Evolutionary conservation across 768 basidiomycete genomes (phyloP).

Genomic region (Mycena filopes): DNA sequence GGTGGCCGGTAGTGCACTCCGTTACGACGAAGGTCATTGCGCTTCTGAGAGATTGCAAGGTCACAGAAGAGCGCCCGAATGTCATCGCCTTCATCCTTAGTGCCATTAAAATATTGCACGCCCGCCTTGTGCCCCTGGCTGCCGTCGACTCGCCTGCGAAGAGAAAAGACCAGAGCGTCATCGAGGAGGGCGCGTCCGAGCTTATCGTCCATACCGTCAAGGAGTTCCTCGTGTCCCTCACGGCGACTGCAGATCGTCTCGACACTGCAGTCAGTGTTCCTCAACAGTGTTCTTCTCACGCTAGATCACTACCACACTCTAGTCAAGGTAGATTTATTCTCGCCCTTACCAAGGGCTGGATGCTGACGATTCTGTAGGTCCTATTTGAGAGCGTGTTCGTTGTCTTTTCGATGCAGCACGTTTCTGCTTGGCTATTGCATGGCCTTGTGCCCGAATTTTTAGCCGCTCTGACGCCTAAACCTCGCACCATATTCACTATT

Average conservation of each 20-base stretch:
- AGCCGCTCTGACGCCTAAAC: conserved; percentile 25
- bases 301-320: conserved; percentile 31
- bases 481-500: conserved; percentile 26
- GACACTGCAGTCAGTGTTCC: conserved; percentile 22
- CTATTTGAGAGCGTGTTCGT: conserved; percentile 28
- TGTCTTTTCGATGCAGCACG: conserved; percentile 32
- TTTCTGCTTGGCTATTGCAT: conserved; percentile 24
- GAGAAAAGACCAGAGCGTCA: conserved; percentile 15
- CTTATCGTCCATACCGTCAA: conserved; percentile 29
- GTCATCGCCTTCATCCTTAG: conserved; percentile 28
- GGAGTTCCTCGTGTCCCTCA: conserved; percentile 24
- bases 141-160: conserved; percentile 18
- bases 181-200: conserved; percentile 22
- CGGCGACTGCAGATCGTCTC: conserved; percentile 25
- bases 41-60: conserved; percentile 16
- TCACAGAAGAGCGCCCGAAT: conserved; percentile 17
- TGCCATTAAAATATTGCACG: conserved; percentile 22
- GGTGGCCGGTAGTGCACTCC: conserved; percentile 30
- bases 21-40: conserved; percentile 28
- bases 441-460: conserved; percentile 23
- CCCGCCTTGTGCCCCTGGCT: conserved; percentile 26
- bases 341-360: no score
- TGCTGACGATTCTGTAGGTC: conserved; percentile 16
- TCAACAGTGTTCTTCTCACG: not conserved
- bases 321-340: conserved; percentile 14